These are phyloP conservation scores for Suhomyces coccinellae DNA, from an alignment of 1,139 yeast species.

Conservation along the genomic window DNA sequence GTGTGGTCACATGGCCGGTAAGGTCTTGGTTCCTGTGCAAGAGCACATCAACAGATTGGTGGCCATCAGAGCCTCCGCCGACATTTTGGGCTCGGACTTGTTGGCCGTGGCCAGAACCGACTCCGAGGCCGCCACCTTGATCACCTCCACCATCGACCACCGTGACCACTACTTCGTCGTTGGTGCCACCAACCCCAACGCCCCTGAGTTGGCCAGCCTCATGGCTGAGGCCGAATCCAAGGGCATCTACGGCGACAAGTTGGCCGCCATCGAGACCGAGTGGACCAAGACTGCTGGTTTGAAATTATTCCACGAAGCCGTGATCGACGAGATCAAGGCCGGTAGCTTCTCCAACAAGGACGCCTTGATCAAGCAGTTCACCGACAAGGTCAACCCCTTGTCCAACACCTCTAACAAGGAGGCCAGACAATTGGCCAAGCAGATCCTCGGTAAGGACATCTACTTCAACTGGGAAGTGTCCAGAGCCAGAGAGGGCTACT, in stretches of 20 bases:
- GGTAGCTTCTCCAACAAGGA: constrained; percentile 64
- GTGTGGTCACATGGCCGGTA: constrained; percentile 99
- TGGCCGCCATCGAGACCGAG: constrained; percentile 73
- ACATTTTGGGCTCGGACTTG: constrained; percentile 83
- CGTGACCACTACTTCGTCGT: constrained; percentile 91
- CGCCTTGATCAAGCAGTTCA: constrained; percentile 64
- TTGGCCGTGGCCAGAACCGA: constrained; percentile 93
- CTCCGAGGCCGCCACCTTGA: constrained; percentile 93
- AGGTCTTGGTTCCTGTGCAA: constrained; percentile 95
- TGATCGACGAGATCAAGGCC: constrained; percentile 73
- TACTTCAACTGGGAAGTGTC: constrained; percentile 96
- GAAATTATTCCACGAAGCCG: constrained; percentile 90
- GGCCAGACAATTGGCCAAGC: constrained; percentile 75
- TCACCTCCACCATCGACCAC: constrained; percentile 90
- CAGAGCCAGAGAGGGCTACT: constrained; percentile 96
- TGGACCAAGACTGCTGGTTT: constrained; percentile 86
- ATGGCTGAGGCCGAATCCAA: constrained; percentile 78
- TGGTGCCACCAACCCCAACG: constrained; percentile 86
- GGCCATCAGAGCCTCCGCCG: constrained; percentile 95
- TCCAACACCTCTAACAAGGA: constrained; percentile 75
- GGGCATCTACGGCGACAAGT: constrained; percentile 71
- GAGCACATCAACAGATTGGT: constrained; percentile 94
- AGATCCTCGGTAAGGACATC: constrained; percentile 77
- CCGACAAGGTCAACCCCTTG: constrained; percentile 69
- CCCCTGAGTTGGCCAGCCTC: constrained; percentile 71